phyloP scores from a whole-genome alignment of 2,329 filamentous ascomycete genomes.

The Trichoderma breve region DNA sequence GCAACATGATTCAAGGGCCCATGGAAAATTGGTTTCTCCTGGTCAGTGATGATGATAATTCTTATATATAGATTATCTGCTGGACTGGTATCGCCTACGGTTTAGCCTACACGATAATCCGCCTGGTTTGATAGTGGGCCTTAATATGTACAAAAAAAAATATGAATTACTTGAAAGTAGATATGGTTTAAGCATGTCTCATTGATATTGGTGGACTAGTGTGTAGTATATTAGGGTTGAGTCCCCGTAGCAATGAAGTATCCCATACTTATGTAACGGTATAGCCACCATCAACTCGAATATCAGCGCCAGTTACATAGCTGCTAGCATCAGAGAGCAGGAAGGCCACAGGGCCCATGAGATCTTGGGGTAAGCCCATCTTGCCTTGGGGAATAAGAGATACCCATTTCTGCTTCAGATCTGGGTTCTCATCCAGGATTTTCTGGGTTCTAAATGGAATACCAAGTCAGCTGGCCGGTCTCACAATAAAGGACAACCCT shows the following conservation, averaged over 20 bases:
- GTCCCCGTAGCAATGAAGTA: not conserved
- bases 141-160: conserved; percentile 6
- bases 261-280: conserved; percentile 55
- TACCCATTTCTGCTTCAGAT: conserved; percentile 86
- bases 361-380: conserved; percentile 87
- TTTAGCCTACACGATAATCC: not conserved
- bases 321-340: conserved; percentile 74
- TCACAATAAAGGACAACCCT: not conserved
- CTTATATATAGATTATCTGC: conserved; percentile 6
- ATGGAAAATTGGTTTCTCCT: conserved; percentile 83
- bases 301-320: conserved; percentile 71
- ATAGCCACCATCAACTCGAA: conserved; percentile 85
- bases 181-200: not conserved
- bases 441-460: conserved; percentile 69
- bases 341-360: conserved; percentile 91
- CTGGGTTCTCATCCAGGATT: conserved; percentile 90
- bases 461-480: not conserved
- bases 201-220: not conserved
- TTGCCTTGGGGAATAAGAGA: conserved; percentile 88
- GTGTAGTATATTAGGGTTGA: not conserved
- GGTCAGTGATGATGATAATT: conserved; percentile 65
- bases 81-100: not conserved
- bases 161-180: not conserved
- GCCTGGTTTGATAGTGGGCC: not conserved
- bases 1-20: conserved; percentile 68